These are phyloP conservation scores for Mallotus nudiflorus DNA, from an alignment of 345 rosid species.

Conservation along the genomic window DNA sequence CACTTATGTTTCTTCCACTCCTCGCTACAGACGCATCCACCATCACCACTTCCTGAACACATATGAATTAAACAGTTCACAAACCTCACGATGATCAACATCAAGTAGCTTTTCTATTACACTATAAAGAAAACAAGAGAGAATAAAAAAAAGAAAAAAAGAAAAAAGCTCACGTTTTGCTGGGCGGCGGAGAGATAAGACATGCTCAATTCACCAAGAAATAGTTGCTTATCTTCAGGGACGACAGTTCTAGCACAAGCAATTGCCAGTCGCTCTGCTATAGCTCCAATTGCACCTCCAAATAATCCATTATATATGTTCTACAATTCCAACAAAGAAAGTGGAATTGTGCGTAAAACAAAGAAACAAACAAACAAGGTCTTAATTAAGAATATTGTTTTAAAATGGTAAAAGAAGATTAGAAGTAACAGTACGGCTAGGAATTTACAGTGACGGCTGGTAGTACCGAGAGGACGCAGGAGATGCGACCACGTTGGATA, in stretches of 20 bases:
- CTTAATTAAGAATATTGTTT: not conserved
- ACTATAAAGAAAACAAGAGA: too few species aligned
- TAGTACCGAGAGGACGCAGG: conserved; percentile 51
- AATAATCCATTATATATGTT: conserved; percentile 52
- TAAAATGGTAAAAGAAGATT: too few species aligned
- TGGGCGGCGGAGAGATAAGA: conserved; percentile 64
- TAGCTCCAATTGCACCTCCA: conserved; percentile 67
- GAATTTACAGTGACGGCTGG: conserved; percentile 57
- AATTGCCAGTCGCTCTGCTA: conserved; percentile 58
- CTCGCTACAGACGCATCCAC: conserved; percentile 63
- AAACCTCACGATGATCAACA: too few species aligned
- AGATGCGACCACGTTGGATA: conserved; percentile 54
- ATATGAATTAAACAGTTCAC: not conserved
- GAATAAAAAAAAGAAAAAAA: not conserved
- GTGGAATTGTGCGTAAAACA: too few species aligned
- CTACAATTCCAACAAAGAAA: conserved; percentile 28
- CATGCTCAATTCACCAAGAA: conserved; percentile 66
- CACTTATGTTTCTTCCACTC: conserved; percentile 69
- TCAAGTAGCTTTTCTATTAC: too few species aligned
- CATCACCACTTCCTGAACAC: conserved; percentile 48
- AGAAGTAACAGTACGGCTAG: too few species aligned
- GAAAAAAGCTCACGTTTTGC: conserved; percentile 20
- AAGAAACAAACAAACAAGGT: not conserved
- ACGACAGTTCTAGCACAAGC: conserved; percentile 64
- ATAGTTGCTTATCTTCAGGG: conserved; percentile 47